Conservation (phyloP, 2,329 filamentous ascomycete genomes). For the Falciphora oryzae region DNA sequence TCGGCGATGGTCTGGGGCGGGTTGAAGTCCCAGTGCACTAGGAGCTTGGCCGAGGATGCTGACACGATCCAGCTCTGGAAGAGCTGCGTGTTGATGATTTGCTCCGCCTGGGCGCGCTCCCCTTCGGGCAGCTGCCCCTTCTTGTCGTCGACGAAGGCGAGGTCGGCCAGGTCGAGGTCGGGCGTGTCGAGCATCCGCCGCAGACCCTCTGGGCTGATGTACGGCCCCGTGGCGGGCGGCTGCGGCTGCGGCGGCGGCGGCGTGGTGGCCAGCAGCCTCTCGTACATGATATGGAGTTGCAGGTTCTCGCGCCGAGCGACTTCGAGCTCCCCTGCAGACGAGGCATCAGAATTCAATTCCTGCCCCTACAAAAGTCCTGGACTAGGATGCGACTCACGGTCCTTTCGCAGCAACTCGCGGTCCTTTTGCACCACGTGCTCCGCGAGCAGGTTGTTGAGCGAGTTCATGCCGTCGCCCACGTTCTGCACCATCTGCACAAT, state of each 20-base stretch:
- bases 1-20: slow-evolving; percentile 5
- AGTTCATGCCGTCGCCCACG: not conserved
- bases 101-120: slow-evolving; percentile 11
- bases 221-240: not conserved
- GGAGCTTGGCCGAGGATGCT: slow-evolving; percentile 7
- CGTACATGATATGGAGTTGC: not conserved
- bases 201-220: slow-evolving; percentile 6
- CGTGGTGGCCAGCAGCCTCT: not conserved
- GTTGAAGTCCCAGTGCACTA: slow-evolving; percentile 11
- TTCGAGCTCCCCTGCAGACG: slow-evolving; percentile 2
- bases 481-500: not conserved
- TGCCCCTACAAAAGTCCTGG: not conserved
- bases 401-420: not conserved
- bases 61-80: slow-evolving; percentile 12
- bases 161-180: slow-evolving; percentile 4
- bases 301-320: slow-evolving; percentile 4
- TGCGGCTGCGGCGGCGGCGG: not conserved
- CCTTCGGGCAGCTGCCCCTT: slow-evolving; percentile 5
- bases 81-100: slow-evolving; percentile 10
- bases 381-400: not conserved
- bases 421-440: not conserved
- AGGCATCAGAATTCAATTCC: not conserved
- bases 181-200: slow-evolving; percentile 3
- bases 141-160: slow-evolving; percentile 5
- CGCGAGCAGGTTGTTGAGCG: not conserved